Conservation (phyloP, 139 green algal species). For the Medakamo hakoo region DNA sequence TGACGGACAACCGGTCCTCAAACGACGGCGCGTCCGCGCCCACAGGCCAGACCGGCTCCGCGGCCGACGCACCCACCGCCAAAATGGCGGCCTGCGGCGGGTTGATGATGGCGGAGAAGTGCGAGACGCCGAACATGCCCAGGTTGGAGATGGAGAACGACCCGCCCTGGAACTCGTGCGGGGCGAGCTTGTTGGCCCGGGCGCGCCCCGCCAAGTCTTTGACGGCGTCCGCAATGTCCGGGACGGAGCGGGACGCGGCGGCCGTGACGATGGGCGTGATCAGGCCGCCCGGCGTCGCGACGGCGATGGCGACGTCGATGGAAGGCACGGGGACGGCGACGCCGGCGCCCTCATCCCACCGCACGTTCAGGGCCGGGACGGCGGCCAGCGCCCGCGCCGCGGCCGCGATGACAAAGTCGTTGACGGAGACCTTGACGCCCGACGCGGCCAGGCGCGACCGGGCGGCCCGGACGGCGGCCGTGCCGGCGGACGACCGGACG, state of each 20-base stretch:
- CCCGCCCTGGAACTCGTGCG: conserved; percentile 74
- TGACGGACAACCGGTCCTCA: neutral
- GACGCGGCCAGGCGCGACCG: conserved; percentile 38
- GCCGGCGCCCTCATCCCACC: conserved; percentile 14
- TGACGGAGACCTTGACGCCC: conserved; percentile 61
- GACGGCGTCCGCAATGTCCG: conserved; percentile 28
- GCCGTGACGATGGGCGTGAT: conserved; percentile 77
- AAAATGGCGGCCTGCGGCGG: conserved; percentile 36
- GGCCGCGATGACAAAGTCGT: conserved; percentile 86
- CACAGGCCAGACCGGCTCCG: neutral
- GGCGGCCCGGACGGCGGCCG: conserved; percentile 40
- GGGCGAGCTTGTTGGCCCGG: conserved; percentile 71
- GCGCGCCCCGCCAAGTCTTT: conserved; percentile 58
- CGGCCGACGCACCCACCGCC: neutral
- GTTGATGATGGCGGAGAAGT: conserved; percentile 93
- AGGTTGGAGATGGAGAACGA: conserved; percentile 71
- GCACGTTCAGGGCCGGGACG: conserved; percentile 49
- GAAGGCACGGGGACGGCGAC: conserved; percentile 4
- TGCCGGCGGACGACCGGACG: conserved; percentile 35
- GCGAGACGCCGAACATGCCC: conserved; percentile 78
- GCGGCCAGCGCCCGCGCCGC: conserved; percentile 59
- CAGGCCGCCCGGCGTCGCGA: conserved; percentile 71
- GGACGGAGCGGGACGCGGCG: conserved; percentile 41
- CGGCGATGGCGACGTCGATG: conserved; percentile 71
- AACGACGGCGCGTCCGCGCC: neutral